Evolutionary conservation across 2,329 filamentous ascomycete species (phyloP).

Genomic region (Colletotrichum sp.): DNA sequence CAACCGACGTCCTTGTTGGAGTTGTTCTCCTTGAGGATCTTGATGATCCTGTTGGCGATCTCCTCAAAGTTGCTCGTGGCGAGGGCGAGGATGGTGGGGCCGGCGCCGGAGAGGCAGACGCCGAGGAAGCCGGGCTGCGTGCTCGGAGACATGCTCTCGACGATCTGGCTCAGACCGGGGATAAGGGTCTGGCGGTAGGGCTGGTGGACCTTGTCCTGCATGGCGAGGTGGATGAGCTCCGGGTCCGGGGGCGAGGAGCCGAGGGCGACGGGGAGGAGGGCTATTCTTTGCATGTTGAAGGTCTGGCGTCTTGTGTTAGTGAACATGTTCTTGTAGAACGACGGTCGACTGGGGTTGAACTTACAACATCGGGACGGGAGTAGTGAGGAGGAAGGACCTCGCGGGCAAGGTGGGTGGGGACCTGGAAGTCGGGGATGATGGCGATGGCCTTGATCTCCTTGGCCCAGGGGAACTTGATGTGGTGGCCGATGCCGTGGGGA

Average conservation of each 20-base stretch:
- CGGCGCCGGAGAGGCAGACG: slow-evolving; percentile 93
- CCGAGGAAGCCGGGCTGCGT: slow-evolving; percentile 88
- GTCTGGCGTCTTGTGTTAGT: slow-evolving; percentile 45
- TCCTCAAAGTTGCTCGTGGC: slow-evolving; percentile 88
- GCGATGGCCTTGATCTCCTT: slow-evolving; percentile 95
- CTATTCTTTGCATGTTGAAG: slow-evolving; percentile 95
- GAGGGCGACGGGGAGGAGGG: slow-evolving; percentile 86
- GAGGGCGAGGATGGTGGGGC: slow-evolving; percentile 91
- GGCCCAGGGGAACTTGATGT: slow-evolving; percentile 94
- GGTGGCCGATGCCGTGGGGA: slow-evolving; percentile 92
- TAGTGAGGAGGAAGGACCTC: slow-evolving; percentile 84
- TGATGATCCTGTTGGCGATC: slow-evolving; percentile 82
- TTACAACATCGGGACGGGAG: slow-evolving; percentile 79
- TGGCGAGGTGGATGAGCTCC: slow-evolving; percentile 93
- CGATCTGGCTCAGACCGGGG: slow-evolving; percentile 87
- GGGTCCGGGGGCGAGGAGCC: slow-evolving; percentile 90
- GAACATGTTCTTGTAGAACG: neutral
- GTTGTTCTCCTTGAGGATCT: slow-evolving; percentile 68
- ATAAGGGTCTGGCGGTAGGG: slow-evolving; percentile 93
- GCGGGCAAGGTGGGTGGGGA: slow-evolving; percentile 90
- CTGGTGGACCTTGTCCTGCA: slow-evolving; percentile 99
- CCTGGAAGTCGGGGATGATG: slow-evolving; percentile 95
- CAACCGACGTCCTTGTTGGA: slow-evolving; percentile 72
- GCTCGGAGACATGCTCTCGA: slow-evolving; percentile 87
- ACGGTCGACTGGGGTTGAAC: slow-evolving; percentile 24